Conservation (phyloP, 1,284 basidiomycete species). For the Pholiota adiposa region DNA sequence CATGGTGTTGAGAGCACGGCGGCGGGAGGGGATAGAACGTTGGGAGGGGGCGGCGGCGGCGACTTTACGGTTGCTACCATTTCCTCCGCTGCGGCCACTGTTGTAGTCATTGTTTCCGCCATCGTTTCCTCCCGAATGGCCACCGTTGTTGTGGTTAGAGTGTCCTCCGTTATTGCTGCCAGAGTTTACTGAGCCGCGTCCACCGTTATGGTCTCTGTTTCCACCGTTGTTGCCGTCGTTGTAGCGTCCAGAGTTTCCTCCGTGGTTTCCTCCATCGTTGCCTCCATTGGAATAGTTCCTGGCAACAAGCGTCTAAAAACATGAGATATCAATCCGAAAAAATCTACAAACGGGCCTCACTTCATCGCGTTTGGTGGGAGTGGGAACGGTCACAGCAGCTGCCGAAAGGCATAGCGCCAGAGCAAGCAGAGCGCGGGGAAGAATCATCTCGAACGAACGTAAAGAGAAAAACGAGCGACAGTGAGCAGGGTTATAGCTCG, state of each 20-base stretch:
- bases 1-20: conserved; percentile 1
- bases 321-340: not conserved
- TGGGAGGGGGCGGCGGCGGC: conserved; percentile 14
- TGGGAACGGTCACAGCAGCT: not conserved
- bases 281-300: not conserved
- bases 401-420: not conserved
- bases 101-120: not conserved
- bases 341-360: not conserved
- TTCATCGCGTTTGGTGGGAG: not conserved
- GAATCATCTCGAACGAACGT: not conserved
- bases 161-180: too few species aligned
- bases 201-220: too few species aligned
- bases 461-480: not conserved
- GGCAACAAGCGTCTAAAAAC: not conserved
- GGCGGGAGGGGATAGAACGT: not conserved
- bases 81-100: too few species aligned
- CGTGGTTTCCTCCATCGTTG: not conserved
- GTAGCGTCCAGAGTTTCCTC: too few species aligned
- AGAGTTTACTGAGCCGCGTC: too few species aligned
- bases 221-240: too few species aligned
- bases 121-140: too few species aligned
- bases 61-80: not conserved
- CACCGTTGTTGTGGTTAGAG: too few species aligned
- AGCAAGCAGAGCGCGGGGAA: conserved; percentile 1
- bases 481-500: not conserved